Conservation (phyloP, 306 rosid genomes). For the Crotalaria pallida region DNA sequence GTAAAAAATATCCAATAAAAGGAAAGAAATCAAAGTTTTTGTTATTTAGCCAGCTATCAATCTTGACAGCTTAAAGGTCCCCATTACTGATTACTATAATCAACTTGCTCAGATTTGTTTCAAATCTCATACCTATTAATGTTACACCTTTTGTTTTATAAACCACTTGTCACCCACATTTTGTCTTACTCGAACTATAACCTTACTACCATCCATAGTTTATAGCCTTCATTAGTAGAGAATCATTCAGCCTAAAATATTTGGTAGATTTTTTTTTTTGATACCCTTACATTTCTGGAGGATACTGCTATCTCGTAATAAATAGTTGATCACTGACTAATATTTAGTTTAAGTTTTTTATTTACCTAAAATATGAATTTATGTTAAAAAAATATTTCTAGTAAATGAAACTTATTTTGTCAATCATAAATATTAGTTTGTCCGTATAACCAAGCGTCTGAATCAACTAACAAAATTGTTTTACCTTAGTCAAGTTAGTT, state of each 20-base stretch:
- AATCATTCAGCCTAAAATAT: not conserved
- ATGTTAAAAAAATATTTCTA: too few species aligned
- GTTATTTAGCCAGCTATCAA: not conserved
- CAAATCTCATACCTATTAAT: conserved; percentile 16
- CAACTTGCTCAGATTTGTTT: conserved; percentile 9
- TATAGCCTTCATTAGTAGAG: not conserved
- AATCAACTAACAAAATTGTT: too few species aligned
- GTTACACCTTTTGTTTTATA: conserved; percentile 4
- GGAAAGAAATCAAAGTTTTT: not conserved
- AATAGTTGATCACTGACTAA: too few species aligned
- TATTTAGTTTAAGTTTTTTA: too few species aligned
- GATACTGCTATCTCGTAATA: too few species aligned
- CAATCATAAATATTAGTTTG: too few species aligned
- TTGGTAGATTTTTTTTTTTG: not conserved
- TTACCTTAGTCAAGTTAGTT: too few species aligned
- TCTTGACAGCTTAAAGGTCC: conserved; percentile 24
- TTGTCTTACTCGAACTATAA: conserved; percentile 27
- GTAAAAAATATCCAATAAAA: not conserved
- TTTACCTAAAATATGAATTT: too few species aligned
- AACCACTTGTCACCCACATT: conserved; percentile 13
- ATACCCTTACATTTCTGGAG: not conserved
- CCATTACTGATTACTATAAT: conserved; percentile 22
- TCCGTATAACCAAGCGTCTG: too few species aligned
- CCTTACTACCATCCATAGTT: conserved; percentile 14
- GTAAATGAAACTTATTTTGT: too few species aligned